phyloP scores from a whole-genome alignment of 306 rosid species.

The Medicago lupulina region DNA sequence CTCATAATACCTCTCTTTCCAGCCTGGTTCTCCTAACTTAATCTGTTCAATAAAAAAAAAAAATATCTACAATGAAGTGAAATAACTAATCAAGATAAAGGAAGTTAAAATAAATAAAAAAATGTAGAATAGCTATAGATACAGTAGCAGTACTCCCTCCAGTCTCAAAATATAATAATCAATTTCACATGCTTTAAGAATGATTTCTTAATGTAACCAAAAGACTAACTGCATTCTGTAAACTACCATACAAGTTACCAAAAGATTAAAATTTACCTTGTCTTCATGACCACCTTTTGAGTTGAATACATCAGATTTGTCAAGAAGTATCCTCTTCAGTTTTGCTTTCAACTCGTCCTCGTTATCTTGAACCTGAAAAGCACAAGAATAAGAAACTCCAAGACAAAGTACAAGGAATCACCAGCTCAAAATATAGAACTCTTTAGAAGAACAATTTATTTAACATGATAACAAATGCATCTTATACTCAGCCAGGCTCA shows the following conservation, averaged over 20 bases:
- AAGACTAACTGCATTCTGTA: too few relatives aligned
- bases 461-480: conserved; percentile 7
- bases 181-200: too few relatives aligned
- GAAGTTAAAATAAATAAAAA: too few relatives aligned
- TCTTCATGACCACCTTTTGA: conserved; percentile 63
- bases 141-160: too few relatives aligned
- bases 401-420: conserved; percentile 20
- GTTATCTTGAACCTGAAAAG: conserved; percentile 66
- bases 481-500: conserved; percentile 51
- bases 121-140: too few relatives aligned
- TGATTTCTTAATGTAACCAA: too few relatives aligned
- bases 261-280: conserved; percentile 56
- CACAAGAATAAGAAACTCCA: conserved; percentile 10
- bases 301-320: conserved; percentile 88
- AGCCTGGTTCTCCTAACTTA: conserved; percentile 87
- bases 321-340: conserved; percentile 80
- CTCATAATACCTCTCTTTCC: conserved; percentile 96
- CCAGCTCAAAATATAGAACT: not conserved
- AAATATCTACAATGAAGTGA: not conserved
- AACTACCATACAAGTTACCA: too few relatives aligned
- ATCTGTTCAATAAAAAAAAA: conserved; percentile 50
- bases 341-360: conserved; percentile 83
- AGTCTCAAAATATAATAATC: too few relatives aligned
- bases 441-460: conserved; percentile 4
- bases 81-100: not conserved